Conservation (phyloP, 345 rosid genomes). For the Lepidium africanum region DNA sequence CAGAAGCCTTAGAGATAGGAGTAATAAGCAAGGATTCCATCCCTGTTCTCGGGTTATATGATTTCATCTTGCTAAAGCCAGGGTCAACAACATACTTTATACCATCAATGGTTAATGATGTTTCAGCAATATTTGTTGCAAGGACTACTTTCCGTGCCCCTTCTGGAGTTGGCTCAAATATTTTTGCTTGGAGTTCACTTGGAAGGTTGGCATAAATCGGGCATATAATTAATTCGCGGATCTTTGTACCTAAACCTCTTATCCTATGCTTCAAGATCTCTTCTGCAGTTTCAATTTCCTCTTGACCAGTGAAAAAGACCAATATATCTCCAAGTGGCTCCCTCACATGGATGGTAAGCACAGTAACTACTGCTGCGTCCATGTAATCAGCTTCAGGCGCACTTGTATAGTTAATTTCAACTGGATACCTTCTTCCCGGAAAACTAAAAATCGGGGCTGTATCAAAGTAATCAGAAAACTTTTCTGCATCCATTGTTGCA, state of each 20-base stretch:
- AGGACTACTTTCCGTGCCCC: constrained; percentile 95
- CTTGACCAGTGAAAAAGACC: constrained; percentile 89
- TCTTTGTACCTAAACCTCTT: constrained; percentile 87
- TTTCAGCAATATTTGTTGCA: constrained; percentile 97
- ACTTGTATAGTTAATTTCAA: constrained; percentile 82
- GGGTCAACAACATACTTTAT: constrained; percentile 93
- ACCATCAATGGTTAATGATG: constrained; percentile 91
- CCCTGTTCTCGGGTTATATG: constrained; percentile 95
- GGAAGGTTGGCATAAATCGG: constrained; percentile 97
- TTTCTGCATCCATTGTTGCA: constrained; percentile 97
- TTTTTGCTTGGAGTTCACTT: constrained; percentile 91
- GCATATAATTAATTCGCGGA: constrained; percentile 88
- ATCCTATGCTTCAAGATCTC: constrained; percentile 86
- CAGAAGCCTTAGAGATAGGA: constrained; percentile 96
- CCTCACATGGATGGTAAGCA: constrained; percentile 78
- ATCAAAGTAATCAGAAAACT: constrained; percentile 94
- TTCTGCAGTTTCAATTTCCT: constrained; percentile 94
- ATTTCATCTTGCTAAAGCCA: constrained; percentile 93
- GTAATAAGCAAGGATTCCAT: constrained; percentile 90
- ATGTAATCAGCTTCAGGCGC: constrained; percentile 98
- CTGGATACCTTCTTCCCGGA: constrained; percentile 97
- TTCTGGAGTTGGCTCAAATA: constrained; percentile 95
- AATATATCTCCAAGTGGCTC: constrained; percentile 85
- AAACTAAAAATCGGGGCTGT: constrained; percentile 89
- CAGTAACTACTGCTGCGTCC: constrained; percentile 92